These are phyloP conservation scores for Trichosporon ovoides DNA, from an alignment of 1,284 basidiomycete species.

Conservation along the genomic window DNA sequence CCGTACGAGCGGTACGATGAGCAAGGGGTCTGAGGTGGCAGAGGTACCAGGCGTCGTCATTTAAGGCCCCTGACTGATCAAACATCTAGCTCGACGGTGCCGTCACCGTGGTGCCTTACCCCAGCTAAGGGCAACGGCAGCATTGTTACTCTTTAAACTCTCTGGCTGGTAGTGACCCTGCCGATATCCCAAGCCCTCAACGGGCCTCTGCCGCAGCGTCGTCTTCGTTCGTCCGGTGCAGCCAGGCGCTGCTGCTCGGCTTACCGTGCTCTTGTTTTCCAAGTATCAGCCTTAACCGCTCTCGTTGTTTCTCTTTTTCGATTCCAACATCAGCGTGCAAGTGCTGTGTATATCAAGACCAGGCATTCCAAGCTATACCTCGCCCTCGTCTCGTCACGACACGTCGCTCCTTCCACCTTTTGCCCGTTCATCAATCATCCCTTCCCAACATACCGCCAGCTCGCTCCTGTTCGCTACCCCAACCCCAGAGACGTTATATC, in stretches of 20 bases:
- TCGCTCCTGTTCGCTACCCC: background rate
- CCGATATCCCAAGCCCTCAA: background rate
- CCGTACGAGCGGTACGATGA: background rate
- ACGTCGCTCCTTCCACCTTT: background rate
- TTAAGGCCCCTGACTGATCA: slow-evolving; percentile 5
- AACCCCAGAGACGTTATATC: slow-evolving; percentile 1
- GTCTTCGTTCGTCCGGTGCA: background rate
- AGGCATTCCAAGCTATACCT: background rate
- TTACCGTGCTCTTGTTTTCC: background rate
- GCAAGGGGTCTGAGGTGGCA: background rate
- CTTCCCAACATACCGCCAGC: background rate
- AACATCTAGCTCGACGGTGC: slow-evolving; percentile 3
- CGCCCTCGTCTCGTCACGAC: background rate
- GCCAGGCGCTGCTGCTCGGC: too few species aligned
- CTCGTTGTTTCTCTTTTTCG: too few species aligned
- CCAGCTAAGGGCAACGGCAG: slow-evolving; percentile 6
- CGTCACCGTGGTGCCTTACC: slow-evolving; percentile 6
- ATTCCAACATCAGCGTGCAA: too few species aligned
- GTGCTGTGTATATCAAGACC: background rate
- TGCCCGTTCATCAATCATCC: background rate
- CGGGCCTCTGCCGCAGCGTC: background rate
- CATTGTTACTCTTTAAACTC: slow-evolving; percentile 6
- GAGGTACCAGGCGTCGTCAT: slow-evolving; percentile 2
- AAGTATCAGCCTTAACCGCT: too few species aligned
- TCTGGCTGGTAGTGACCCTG: slow-evolving; percentile 3